phyloP scores from a whole-genome alignment of 805 yeast species.

The Lipomyces yamadae region DNA sequence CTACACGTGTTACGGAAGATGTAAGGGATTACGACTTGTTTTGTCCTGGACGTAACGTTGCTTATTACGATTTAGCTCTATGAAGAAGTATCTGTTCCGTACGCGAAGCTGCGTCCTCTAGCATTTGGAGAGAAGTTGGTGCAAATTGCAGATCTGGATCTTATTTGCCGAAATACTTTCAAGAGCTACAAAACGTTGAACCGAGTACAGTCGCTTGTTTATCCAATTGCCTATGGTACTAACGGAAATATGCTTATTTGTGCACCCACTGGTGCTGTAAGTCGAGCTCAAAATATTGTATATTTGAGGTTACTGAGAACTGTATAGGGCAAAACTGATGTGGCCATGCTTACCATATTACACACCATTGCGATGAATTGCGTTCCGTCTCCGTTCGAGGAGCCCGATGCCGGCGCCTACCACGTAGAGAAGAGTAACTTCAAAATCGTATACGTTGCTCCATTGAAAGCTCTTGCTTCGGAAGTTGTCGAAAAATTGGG shows the following conservation, averaged over 20 bases:
- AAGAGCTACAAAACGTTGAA: conserved; percentile 76
- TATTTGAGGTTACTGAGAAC: neutral
- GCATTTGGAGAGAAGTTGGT: conserved; percentile 55
- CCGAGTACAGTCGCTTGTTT: conserved; percentile 87
- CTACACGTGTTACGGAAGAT: conserved; percentile 51
- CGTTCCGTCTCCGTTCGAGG: conserved; percentile 51
- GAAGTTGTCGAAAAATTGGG: conserved; percentile 92
- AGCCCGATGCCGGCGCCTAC: conserved; percentile 52
- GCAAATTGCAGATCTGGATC: conserved; percentile 67
- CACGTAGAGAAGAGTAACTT: conserved; percentile 82
- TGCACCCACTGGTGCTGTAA: conserved; percentile 91
- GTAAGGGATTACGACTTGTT: conserved; percentile 8
- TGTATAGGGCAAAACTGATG: conserved; percentile 81
- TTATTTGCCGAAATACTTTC: conserved; percentile 82
- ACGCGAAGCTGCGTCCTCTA: conserved; percentile 57
- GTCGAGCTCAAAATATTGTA: conserved; percentile 1
- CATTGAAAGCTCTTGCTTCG: conserved; percentile 91
- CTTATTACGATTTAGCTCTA: conserved; percentile 50
- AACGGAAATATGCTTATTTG: conserved; percentile 94
- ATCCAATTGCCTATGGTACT: conserved; percentile 88
- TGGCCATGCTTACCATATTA: conserved; percentile 78
- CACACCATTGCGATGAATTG: conserved; percentile 75
- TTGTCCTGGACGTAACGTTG: conserved; percentile 48
- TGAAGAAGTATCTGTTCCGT: conserved; percentile 87
- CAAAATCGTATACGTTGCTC: conserved; percentile 91